Conservation (phyloP, 164 flowering plant genomes). For the Annona squamosa region DNA sequence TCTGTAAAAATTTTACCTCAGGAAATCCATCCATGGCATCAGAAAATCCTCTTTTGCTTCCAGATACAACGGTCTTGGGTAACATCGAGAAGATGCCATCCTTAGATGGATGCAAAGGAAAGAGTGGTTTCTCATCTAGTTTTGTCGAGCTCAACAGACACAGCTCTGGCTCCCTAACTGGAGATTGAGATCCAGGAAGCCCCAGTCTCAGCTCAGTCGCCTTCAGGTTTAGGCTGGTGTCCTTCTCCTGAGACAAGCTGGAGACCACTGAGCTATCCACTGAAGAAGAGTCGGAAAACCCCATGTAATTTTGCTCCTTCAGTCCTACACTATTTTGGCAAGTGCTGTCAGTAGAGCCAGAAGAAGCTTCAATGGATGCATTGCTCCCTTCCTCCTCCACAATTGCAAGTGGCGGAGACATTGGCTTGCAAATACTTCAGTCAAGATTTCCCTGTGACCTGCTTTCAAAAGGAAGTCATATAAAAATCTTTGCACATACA, state of each 20-base stretch:
- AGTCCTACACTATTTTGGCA: constrained; percentile 35
- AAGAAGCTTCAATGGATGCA: constrained; percentile 36
- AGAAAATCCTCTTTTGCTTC: constrained; percentile 85
- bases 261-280: constrained; percentile 67
- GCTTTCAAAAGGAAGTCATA: constrained; percentile 2
- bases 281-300: constrained; percentile 74
- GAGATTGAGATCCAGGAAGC: constrained; percentile 88
- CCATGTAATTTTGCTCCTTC: constrained; percentile 75
- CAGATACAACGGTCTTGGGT: constrained; percentile 48
- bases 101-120: constrained; percentile 63
- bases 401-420: constrained; percentile 44
- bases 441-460: constrained; percentile 6
- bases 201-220: constrained; percentile 93
- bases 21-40: constrained; percentile 66
- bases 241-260: constrained; percentile 37
- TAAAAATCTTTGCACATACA: not conserved
- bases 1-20: constrained; percentile 38
- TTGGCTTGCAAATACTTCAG: constrained; percentile 11
- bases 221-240: constrained; percentile 52
- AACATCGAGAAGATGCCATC: constrained; percentile 41
- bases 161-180: constrained; percentile 52
- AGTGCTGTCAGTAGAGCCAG: constrained; percentile 36
- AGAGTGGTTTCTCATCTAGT: constrained; percentile 72
- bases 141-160: constrained; percentile 32
- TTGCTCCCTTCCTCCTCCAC: constrained; percentile 47